A percentile compares a stretch with the other conserved stretches of the same genome.
These are phyloP conservation scores for Leccinellum rugosiceps DNA, from an alignment of 768 basidiomycete species.

Conservation along the genomic window DNA sequence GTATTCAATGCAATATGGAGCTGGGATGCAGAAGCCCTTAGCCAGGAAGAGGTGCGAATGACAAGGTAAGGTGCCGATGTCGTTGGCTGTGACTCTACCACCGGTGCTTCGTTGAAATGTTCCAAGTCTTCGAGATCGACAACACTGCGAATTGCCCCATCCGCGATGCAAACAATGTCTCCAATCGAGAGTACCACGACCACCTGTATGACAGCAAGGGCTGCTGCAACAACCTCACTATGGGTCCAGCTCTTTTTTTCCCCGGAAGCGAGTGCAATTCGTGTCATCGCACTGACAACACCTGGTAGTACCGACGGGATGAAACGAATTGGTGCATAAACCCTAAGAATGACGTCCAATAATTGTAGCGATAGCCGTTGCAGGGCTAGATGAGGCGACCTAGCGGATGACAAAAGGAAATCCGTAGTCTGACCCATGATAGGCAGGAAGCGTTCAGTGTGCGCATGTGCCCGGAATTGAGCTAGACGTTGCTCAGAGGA, in stretches of 20 bases:
- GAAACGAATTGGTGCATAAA: conserved; percentile 50
- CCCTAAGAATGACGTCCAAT: conserved; percentile 48
- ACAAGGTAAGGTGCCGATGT: conserved; percentile 44
- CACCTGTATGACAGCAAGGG: conserved; percentile 55
- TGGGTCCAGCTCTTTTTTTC: conserved; percentile 65
- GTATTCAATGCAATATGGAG: conserved; percentile 79
- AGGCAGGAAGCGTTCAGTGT: conserved; percentile 56
- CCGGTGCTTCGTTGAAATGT: conserved; percentile 24
- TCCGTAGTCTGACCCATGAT: conserved; percentile 82
- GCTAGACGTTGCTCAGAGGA: conserved; percentile 33
- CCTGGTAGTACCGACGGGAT: conserved; percentile 79
- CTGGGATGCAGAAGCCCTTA: conserved; percentile 78
- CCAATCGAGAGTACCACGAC: conserved; percentile 58
- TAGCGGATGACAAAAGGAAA: conserved; percentile 57
- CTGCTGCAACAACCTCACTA: conserved; percentile 59
- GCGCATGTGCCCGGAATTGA: conserved; percentile 39
- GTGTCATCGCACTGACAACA: conserved; percentile 72
- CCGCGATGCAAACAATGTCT: conserved; percentile 61
- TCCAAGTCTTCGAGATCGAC: conserved; percentile 63
- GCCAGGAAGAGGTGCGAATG: conserved; percentile 71
- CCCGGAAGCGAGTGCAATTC: conserved; percentile 56
- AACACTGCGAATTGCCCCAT: conserved; percentile 55
- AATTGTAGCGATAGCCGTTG: conserved; percentile 63
- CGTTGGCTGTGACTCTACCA: conserved; percentile 17
- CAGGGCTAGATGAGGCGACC: conserved; percentile 56